Conservation (phyloP, 495 filamentous ascomycete species). For the Penicillium arizonense region DNA sequence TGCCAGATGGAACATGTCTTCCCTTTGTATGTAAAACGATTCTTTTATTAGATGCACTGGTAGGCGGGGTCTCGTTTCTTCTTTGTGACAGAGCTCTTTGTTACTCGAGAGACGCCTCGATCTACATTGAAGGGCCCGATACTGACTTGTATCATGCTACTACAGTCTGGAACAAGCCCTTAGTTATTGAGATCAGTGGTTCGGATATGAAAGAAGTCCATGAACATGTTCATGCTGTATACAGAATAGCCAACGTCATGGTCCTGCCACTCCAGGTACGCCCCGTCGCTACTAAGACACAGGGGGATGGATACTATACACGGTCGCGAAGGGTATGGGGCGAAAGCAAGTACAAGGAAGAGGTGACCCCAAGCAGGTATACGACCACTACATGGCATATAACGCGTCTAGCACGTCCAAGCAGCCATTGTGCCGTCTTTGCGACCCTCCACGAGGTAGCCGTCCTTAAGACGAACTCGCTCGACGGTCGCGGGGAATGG, state of each 20-base stretch:
- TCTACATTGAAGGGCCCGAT: too few species aligned
- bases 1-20: too few species aligned
- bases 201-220: background rate
- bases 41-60: too few species aligned
- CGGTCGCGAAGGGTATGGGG: conserved; percentile 2
- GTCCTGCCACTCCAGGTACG: conserved; percentile 12
- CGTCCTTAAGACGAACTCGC: conserved; percentile 86
- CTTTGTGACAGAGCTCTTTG: too few species aligned
- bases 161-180: too few species aligned
- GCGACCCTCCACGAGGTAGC: conserved; percentile 88
- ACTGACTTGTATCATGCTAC: too few species aligned
- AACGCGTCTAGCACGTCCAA: conserved; percentile 70
- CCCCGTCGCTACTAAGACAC: conserved; percentile 17
- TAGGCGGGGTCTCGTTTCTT: too few species aligned
- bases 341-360: conserved; percentile 11
- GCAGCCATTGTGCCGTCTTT: conserved; percentile 86
- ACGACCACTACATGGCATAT: background rate
- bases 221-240: conserved; percentile 5
- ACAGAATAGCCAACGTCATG: conserved; percentile 15
- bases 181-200: background rate
- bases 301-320: conserved; percentile 30
- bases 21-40: too few species aligned
- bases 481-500: conserved; percentile 71
- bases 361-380: conserved; percentile 1
- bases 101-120: too few species aligned